phyloP scores from a whole-genome alignment of 371 early-diverging fungal genomes.

The Chytridium lagenaria region DNA sequence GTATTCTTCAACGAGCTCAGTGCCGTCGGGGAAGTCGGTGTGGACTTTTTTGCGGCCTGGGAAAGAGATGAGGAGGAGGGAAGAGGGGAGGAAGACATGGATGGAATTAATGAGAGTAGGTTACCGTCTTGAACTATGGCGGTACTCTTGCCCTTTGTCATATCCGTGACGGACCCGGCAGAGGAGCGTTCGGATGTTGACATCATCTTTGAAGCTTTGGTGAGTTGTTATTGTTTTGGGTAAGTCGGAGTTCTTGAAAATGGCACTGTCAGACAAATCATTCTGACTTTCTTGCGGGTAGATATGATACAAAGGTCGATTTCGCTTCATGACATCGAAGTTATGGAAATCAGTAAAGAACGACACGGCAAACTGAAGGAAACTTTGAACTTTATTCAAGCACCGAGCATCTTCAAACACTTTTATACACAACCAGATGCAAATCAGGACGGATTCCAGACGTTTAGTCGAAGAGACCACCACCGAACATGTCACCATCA shows the following conservation, averaged over 20 bases:
- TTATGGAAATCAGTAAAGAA: no score
- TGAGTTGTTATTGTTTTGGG: neutral
- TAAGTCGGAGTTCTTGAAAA: no score
- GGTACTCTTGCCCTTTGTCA: neutral
- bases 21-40: conserved; percentile 25
- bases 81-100: neutral
- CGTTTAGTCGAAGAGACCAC: conserved; percentile 50
- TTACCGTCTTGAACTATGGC: conserved; percentile 5
- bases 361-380: no score
- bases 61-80: neutral
- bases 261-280: no score
- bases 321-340: no score
- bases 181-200: conserved; percentile 1
- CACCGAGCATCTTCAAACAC: neutral
- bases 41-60: conserved; percentile 30
- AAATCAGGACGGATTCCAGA: neutral
- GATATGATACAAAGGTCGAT: no score
- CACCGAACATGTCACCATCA: conserved; percentile 49
- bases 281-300: no score
- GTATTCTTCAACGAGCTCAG: conserved; percentile 40
- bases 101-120: neutral
- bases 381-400: neutral
- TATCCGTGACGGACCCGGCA: neutral
- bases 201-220: conserved; percentile 4
- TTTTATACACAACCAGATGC: neutral